Evolutionary conservation across 2,329 filamentous ascomycete genomes (phyloP), one percentile per base, ranked within the genome.

Genomic region (Clarireedia homoeocarpa): DNA sequence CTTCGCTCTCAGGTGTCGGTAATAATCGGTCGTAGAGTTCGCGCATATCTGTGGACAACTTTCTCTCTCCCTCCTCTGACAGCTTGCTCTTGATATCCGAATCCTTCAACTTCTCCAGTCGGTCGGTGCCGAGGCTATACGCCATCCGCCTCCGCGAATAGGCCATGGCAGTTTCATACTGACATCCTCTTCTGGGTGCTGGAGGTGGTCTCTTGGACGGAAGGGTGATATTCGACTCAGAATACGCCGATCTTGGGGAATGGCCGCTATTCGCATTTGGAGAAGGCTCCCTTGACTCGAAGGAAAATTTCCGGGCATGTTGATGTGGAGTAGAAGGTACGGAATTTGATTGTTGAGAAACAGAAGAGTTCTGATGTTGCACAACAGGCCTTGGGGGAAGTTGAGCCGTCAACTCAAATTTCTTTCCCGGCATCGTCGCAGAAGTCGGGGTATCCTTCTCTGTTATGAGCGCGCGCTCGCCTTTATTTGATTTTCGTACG

Each of bases 271-370:
- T 78, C 52, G 85, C 83, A 64, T 82, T 87, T 39, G 92, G 91
- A 15, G 91, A 96, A 9, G 90, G 91, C 34, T 84, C 85, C 67
- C 82, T 82, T 48, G 91, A 94, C 69, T 84, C 83, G 66, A 88
- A 88, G 2, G 87, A 87, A 67, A 94, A 87, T 66, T 91, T 86
- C 58, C 90, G 84, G 62, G 91, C 83, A 72, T 89, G 87, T 70
- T 96, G 91, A 67, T 92, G 89, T 7, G 92, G 94, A 3, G 92
- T 97, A 1, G 92, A 95, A 1, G 92, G 92, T 49, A 96, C 89
- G 7, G 92, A 97, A 69, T 81, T 95, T 24, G 92, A 95, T 69
- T 95, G 82, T 52, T 84, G 83, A 48, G 77, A 80, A 57, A 73
- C 73, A 61, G 48, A 70, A 62, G 62, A 81, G 72, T 60, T 78